Conservation (phyloP, 306 rosid species). For the Boehmeria nivea region DNA sequence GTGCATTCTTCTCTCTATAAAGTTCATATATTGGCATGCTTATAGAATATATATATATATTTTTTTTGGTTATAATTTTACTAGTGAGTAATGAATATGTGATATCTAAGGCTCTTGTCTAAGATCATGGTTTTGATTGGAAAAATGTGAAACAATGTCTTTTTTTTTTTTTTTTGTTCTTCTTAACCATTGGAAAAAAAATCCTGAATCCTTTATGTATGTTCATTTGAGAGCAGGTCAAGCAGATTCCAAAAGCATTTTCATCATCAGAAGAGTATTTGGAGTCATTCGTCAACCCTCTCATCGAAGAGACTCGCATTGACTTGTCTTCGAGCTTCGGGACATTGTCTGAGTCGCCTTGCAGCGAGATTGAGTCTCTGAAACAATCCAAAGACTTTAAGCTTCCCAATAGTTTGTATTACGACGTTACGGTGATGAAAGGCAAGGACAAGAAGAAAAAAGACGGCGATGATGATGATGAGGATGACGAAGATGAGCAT, state of each 20-base stretch:
- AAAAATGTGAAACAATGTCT: no score
- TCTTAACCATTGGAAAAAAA: no score
- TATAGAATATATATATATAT: no score
- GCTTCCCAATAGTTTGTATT: constrained; percentile 25
- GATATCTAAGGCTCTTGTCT: no score
- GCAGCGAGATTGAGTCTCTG: constrained; percentile 25
- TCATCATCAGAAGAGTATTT: constrained; percentile 19
- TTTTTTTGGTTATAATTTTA: no score
- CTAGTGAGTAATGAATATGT: no score
- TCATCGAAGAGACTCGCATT: constrained; percentile 35
- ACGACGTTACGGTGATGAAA: constrained; percentile 6
- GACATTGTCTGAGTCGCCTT: constrained; percentile 25
- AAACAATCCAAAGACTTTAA: constrained; percentile 14
- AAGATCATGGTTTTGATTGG: no score
- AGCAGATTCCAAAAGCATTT: constrained; percentile 30
- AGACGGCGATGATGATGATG: constrained; percentile 48
- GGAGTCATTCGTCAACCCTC: constrained; percentile 29
- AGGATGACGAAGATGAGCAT: constrained; percentile 31
- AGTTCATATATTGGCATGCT: no score
- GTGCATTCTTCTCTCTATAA: no score
- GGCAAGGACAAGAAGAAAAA: background rate
- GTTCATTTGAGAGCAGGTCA: no score
- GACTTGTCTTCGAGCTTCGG: constrained; percentile 33
- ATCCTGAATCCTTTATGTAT: no score
- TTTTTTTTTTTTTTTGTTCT: no score